Base-by-base conservation (phyloP, 2,329 filamentous ascomycete species). In the Fusarium sp. region DNA sequence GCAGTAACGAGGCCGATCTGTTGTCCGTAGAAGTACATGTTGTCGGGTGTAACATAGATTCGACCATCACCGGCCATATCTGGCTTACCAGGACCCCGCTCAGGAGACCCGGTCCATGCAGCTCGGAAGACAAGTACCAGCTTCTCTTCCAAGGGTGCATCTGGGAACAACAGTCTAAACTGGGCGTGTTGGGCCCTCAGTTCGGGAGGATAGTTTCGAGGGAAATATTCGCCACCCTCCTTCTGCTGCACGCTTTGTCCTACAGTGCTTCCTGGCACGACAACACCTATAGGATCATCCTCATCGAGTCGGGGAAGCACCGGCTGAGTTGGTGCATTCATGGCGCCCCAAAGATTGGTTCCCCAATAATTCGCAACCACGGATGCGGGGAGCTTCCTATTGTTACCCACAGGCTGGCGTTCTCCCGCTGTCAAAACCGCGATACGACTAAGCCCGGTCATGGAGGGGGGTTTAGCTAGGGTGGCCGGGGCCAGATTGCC, bases 21-120 rank as follows among this genome's bases (percentile, higher is more conserved):
- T 76, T 98, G 92, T 74, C 95, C 97, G 81, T 98, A 99, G 77
- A 99, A 98, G 80, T 97, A 98, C 78, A 99, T 90, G 70, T 95
- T 92, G 67, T 91, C 90, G 0, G 91, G 87, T 1, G 95, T 98
- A 64, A 97, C 90, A 78, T 97, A 99, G 25, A 97, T 90, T 56
- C 96, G 89, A 1, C 96, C 88, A 59, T 87, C 87, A 20, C 87
- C 87, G 24, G 85, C 81, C 72, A 98, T 78, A 2, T 77, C 74
- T 18, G 82, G 81, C 57, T 77, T 79, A 6, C 81, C 79, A 10
- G 83, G 81, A 20, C 82, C 81, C 25, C 82, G 80, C 12, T 83
- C 77, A 30, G 76, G 80, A 20, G 85, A 83, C 69, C 86, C 89
- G 44, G 82, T 84, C 94, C 96, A 99, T 1, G 94, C 93, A 18